Conservation (phyloP, 1,139 yeast genomes). For the Pneumocystis wakefieldiae region DNA sequence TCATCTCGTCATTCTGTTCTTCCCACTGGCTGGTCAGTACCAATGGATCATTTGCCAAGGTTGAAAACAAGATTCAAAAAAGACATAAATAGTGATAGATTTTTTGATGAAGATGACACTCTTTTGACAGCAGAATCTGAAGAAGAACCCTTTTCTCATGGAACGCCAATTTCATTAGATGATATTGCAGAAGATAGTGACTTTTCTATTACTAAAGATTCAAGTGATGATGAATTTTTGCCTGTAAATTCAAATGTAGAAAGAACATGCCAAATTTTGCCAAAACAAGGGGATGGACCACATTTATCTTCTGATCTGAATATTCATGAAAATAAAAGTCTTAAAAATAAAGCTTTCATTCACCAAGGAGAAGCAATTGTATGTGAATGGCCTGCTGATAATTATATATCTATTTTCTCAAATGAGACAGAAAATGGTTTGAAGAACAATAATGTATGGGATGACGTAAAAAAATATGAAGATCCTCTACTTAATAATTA, state of each 20-base stretch:
- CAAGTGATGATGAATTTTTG: background rate
- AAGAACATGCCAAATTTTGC: background rate
- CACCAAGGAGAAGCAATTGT: constrained; percentile 37
- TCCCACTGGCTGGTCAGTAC: background rate
- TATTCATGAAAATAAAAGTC: background rate
- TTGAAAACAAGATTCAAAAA: background rate
- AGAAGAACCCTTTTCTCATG: background rate
- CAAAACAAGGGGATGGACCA: background rate
- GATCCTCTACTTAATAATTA: background rate
- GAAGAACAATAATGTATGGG: background rate
- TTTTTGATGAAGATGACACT: background rate
- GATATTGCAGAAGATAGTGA: background rate
- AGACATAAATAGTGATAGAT: background rate
- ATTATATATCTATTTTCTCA: constrained; percentile 37
- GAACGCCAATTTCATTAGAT: background rate
- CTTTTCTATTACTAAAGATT: background rate
- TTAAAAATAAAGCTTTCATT: background rate
- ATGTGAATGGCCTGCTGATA: constrained; percentile 52
- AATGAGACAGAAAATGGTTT: constrained; percentile 11
- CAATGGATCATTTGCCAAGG: background rate
- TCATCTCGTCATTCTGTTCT: background rate
- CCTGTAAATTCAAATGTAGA: background rate
- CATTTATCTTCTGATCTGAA: background rate
- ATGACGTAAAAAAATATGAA: constrained; percentile 1
- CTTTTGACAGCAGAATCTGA: background rate